Evolutionary conservation across 495 filamentous ascomycete species (phyloP).

Genomic region (Xylaria scruposa): DNA sequence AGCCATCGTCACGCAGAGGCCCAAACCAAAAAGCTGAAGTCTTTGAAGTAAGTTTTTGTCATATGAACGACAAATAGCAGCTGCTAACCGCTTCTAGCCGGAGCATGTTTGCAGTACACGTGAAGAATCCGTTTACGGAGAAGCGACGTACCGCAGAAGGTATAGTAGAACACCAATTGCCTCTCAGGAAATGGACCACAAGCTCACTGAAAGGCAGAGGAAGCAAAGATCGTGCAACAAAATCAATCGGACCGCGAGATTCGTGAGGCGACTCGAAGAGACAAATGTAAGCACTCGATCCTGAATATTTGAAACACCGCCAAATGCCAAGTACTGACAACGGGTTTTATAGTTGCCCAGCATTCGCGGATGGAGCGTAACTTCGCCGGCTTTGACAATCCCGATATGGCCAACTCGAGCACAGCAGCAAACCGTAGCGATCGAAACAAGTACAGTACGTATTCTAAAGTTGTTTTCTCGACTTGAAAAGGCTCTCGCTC

Average conservation of each 20-base stretch:
- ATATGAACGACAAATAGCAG: neutral
- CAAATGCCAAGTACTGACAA: neutral
- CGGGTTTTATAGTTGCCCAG: slow-evolving; percentile 19
- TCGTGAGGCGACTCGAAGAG: slow-evolving; percentile 70
- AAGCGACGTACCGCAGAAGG: slow-evolving; percentile 61
- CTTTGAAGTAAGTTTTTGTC: slow-evolving; percentile 30
- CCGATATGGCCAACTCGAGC: slow-evolving; percentile 4
- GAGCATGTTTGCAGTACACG: slow-evolving; percentile 83
- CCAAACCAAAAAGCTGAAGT: slow-evolving; percentile 77
- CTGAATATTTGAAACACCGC: slow-evolving; percentile 45
- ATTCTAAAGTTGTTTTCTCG: neutral
- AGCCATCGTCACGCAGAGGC: slow-evolving; percentile 64
- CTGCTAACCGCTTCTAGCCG: slow-evolving; percentile 59
- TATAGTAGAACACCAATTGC: neutral
- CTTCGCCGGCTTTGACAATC: slow-evolving; percentile 29
- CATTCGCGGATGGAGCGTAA: slow-evolving; percentile 35
- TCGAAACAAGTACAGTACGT: slow-evolving; percentile 36
- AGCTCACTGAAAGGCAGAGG: slow-evolving; percentile 35
- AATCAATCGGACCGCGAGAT: slow-evolving; percentile 70
- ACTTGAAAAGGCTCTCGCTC: neutral
- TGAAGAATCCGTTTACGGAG: slow-evolving; percentile 74
- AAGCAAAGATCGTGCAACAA: slow-evolving; percentile 66
- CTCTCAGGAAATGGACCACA: neutral
- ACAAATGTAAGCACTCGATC: slow-evolving; percentile 77
- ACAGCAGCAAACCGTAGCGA: slow-evolving; percentile 20